Conservation (phyloP, 2,329 filamentous ascomycete genomes). For the Exophiala dermatitidis region DNA sequence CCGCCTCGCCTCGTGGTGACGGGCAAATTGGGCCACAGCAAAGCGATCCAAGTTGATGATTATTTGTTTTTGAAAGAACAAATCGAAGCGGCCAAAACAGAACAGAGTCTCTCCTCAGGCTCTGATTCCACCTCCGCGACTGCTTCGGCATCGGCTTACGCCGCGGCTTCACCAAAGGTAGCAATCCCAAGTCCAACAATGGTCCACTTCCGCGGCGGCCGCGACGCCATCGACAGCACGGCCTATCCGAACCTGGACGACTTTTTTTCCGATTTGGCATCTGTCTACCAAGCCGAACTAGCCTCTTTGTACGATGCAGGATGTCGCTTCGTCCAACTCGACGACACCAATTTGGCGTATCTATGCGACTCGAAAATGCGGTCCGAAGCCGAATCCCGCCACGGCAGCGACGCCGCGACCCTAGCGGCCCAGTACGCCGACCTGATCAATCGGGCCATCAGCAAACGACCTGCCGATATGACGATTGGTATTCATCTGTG, state of each 20-base stretch:
- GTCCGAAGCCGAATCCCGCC: constrained; percentile 45
- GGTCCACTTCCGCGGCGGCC: constrained; percentile 53
- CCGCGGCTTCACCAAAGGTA: constrained; percentile 42
- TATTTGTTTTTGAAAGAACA: constrained; percentile 48
- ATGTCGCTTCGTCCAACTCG: constrained; percentile 51
- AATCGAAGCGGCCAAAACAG: constrained; percentile 31
- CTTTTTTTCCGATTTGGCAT: too few relatives aligned
- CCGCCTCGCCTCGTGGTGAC: constrained; percentile 50
- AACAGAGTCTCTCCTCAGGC: not conserved
- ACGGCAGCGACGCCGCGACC: constrained; percentile 42
- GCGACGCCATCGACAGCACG: constrained; percentile 46
- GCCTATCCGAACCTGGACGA: constrained; percentile 50
- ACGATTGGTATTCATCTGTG: constrained; percentile 52
- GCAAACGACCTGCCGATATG: constrained; percentile 48
- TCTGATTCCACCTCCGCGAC: too few relatives aligned
- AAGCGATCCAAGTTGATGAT: constrained; percentile 51
- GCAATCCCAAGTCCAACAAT: constrained; percentile 55
- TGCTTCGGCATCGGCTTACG: too few relatives aligned
- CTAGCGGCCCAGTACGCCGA: constrained; percentile 48
- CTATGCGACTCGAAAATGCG: constrained; percentile 53
- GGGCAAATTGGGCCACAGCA: constrained; percentile 48
- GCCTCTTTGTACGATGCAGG: constrained; percentile 48
- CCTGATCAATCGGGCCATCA: constrained; percentile 50
- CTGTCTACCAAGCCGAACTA: constrained; percentile 52
- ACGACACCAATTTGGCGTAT: constrained; percentile 55